Conservation (phyloP, 2,329 filamentous ascomycete genomes). For the Penicillium frequentans region DNA sequence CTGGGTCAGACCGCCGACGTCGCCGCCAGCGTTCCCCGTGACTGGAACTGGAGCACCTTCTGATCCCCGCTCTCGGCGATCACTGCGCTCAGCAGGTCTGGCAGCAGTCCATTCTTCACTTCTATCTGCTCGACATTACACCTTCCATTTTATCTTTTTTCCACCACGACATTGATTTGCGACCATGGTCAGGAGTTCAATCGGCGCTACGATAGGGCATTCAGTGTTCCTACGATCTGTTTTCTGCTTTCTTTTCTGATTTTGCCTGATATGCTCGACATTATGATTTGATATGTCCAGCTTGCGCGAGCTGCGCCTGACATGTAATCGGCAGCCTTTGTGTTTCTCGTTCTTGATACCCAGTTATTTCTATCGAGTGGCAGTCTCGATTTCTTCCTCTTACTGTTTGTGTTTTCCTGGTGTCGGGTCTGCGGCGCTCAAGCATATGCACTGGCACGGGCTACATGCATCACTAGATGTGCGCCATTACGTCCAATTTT, state of each 20-base stretch:
- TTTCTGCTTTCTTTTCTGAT: slow-evolving; percentile 14
- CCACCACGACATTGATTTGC: slow-evolving; percentile 9
- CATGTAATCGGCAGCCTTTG: neutral
- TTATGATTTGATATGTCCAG: neutral
- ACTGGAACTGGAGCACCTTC: slow-evolving; percentile 65
- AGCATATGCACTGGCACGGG: slow-evolving; percentile 9
- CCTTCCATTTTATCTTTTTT: neutral
- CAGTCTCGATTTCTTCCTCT: slow-evolving; percentile 19
- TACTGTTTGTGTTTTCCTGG: slow-evolving; percentile 10
- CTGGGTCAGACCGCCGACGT: slow-evolving; percentile 42
- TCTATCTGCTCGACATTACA: neutral
- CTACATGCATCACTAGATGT: slow-evolving; percentile 2
- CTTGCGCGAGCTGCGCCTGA: neutral
- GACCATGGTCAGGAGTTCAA: slow-evolving; percentile 19
- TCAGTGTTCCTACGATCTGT: neutral
- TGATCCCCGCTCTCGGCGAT: slow-evolving; percentile 30
- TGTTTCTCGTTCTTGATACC: slow-evolving; percentile 32
- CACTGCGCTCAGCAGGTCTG: slow-evolving; percentile 18
- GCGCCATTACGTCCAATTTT: slow-evolving; percentile 1
- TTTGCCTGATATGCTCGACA: neutral
- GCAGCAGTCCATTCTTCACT: slow-evolving; percentile 10
- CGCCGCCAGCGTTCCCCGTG: slow-evolving; percentile 56
- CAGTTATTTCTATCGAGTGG: slow-evolving; percentile 31
- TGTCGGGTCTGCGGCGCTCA: slow-evolving; percentile 10
- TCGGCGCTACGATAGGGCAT: neutral